Base-by-base conservation (phyloP, 1,284 basidiomycete species). In the Malassezia cuniculi region DNA sequence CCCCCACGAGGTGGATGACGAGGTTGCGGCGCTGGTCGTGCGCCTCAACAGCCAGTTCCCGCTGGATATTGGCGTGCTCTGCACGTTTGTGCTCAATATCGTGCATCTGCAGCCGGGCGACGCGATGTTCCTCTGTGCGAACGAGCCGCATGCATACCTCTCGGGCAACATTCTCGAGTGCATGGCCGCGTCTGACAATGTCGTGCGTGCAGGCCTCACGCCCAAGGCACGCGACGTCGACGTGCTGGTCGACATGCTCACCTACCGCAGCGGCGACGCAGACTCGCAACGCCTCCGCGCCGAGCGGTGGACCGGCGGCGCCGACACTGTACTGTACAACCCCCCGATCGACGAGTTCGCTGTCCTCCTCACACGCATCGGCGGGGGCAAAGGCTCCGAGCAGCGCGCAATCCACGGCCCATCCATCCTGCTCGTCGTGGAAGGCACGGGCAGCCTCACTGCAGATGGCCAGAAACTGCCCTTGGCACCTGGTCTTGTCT, bases 131-230 rank as follows among this genome's bases (percentile, higher is more conserved):
- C 74, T 99, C 9, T 81, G 85, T 27, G 90, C 90, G 1, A 84
- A 93, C 52, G 86, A 94, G 69, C 90, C 93, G 1, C 90, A 99
- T 56, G 93, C 93, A 1, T 99, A 97, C 68, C 75, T 97, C 38
- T 79, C 78, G 24, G 64, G 64, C 10, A 52, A 63, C 26, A 60
- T 63, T 27, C 38, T 65, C 19, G 63, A 66, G 40, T 66, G 63
- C 54, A 66, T 66, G 63, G 63, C 63, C 5, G 46, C 49, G 5
- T 51, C 47, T 43, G 90, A 99, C 72, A 97, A 97, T 68, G 93
- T 99, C 65, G 93, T 99, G 42, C 82, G 93, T 32, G 93, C 93
- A 2, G 93, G 93, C 14, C 78, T 99, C 28, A 99, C 93, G 0
- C 90, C 93, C 9, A 99, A 99, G 70, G 75, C 84, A 16, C 79